Evolutionary conservation across 2,329 filamentous ascomycete species (phyloP).

Genomic region (Venturia pyrina): DNA sequence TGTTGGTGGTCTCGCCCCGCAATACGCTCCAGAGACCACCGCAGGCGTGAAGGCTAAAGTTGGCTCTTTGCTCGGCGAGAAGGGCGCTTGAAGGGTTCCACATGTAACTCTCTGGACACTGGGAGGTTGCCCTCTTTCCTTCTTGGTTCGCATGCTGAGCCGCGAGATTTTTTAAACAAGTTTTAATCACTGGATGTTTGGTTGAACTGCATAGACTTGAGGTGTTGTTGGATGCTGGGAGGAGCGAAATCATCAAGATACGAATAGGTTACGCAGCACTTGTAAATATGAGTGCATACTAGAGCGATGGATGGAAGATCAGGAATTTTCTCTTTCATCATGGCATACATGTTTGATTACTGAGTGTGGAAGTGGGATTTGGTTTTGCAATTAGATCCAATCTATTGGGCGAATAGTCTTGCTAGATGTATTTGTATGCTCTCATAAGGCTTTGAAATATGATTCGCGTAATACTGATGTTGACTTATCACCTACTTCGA

Average conservation of each 20-base stretch:
- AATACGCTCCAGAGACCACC: constrained; percentile 27
- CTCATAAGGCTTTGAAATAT: background rate
- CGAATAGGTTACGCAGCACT: constrained; percentile 5
- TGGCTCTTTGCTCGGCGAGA: constrained; percentile 26
- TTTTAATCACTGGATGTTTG: background rate
- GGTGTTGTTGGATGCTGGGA: background rate
- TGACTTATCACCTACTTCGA: background rate
- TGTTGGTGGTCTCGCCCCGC: constrained; percentile 42
- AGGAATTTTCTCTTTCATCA: background rate
- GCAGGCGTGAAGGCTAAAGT: constrained; percentile 25
- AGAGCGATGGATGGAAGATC: background rate
- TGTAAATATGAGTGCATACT: background rate
- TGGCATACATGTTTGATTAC: constrained; percentile 1
- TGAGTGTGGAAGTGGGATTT: background rate
- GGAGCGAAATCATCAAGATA: background rate
- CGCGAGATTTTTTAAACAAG: background rate
- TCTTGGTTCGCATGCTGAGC: background rate
- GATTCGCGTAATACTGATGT: background rate
- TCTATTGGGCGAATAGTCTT: background rate
- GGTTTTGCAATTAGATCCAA: background rate
- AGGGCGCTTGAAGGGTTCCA: constrained; percentile 4
- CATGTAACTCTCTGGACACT: background rate
- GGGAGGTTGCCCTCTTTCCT: background rate
- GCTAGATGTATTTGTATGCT: background rate
- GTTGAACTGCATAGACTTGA: constrained; percentile 1